Conservation (phyloP, 1,284 basidiomycete species). For the Microbotryum lychnidis-dioicae region DNA sequence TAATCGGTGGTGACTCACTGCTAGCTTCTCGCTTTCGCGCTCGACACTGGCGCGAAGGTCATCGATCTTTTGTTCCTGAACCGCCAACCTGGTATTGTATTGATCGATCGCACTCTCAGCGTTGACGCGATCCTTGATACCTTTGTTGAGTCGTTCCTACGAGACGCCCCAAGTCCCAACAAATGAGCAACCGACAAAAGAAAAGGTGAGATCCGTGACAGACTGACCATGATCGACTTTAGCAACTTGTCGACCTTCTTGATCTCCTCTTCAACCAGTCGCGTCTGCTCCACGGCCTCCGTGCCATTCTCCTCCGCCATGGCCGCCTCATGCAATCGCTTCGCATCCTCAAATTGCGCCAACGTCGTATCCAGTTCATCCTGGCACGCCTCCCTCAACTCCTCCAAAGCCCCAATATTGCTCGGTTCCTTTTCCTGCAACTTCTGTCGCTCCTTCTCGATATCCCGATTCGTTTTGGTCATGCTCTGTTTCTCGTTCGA, state of each 20-base stretch:
- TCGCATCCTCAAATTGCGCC: slow-evolving; percentile 15
- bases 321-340: too few relatives aligned
- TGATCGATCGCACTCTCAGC: slow-evolving; percentile 5
- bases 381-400: slow-evolving; percentile 43
- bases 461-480: slow-evolving; percentile 35
- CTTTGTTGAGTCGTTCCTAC: slow-evolving; percentile 43
- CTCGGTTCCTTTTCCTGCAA: slow-evolving; percentile 65
- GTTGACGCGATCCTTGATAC: slow-evolving; percentile 43
- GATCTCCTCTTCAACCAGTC: slow-evolving; percentile 48
- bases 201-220: too few relatives aligned
- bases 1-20: neutral
- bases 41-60: neutral
- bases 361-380: slow-evolving; percentile 31
- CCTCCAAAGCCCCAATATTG: slow-evolving; percentile 58
- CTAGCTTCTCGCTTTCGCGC: neutral
- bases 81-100: neutral
- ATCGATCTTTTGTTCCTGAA: neutral
- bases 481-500: slow-evolving; percentile 25
- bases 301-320: slow-evolving; percentile 32
- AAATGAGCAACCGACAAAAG: too few relatives aligned
- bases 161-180: too few relatives aligned
- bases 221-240: slow-evolving; percentile 27
- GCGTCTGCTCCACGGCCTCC: slow-evolving; percentile 37
- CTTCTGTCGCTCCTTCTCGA: slow-evolving; percentile 50
- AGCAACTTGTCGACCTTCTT: slow-evolving; percentile 37